Conservation (phyloP, 2,329 filamentous ascomycete genomes). For the Samsoniella hepiali region DNA sequence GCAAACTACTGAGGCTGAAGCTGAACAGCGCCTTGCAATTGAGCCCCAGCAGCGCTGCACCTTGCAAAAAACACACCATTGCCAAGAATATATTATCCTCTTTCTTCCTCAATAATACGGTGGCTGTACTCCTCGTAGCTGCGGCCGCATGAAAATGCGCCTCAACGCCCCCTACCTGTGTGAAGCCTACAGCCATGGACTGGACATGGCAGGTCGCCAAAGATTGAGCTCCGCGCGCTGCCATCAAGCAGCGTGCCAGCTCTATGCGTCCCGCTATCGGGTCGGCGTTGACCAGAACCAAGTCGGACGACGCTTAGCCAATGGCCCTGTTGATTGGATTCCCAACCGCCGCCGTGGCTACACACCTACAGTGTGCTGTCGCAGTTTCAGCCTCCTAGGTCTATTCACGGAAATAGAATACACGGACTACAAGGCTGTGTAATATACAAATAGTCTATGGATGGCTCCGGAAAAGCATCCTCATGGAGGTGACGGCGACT, state of each 20-base stretch:
- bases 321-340: no score
- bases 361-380: no score
- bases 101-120: no score
- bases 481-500: constrained; percentile 27
- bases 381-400: no score
- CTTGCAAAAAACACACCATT: no score
- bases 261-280: not conserved
- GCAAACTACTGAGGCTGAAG: not conserved
- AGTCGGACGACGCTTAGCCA: no score
- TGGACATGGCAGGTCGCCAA: no score
- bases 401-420: not conserved
- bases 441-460: not conserved
- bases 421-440: not conserved
- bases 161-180: no score
- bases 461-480: constrained; percentile 18
- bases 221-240: not conserved
- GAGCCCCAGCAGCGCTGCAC: not conserved
- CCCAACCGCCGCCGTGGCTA: no score
- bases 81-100: not conserved
- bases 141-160: no score
- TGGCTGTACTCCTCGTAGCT: no score
- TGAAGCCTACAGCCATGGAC: no score
- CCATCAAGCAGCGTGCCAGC: not conserved
- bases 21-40: not conserved
- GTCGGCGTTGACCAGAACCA: not conserved